Percentiles rank a stretch among this genome's conserved stretches.
These are phyloP conservation scores for Sambucus nigra DNA, from an alignment of 129 eudicot genomes.

Conservation along the genomic window DNA sequence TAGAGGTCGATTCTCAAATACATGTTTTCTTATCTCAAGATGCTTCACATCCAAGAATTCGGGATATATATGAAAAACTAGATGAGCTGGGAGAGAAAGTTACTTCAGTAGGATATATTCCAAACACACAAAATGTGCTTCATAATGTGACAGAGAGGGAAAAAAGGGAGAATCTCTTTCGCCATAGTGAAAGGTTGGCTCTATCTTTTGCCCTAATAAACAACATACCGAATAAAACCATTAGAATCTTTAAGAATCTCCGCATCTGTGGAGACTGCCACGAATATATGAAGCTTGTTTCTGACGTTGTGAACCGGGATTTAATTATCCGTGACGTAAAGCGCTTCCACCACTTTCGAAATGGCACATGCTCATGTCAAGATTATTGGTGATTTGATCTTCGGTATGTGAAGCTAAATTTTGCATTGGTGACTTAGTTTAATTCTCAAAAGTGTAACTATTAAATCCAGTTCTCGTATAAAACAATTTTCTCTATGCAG, in stretches of 20 bases:
- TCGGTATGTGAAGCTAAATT: background rate
- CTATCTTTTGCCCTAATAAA: slow-evolving; percentile 30
- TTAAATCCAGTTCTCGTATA: background rate
- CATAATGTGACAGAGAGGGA: slow-evolving; percentile 27
- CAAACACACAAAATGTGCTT: slow-evolving; percentile 27
- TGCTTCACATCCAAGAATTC: slow-evolving; percentile 21
- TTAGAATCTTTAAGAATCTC: slow-evolving; percentile 34
- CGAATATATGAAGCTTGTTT: slow-evolving; percentile 30
- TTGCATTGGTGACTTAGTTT: background rate
- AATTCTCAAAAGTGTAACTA: background rate
- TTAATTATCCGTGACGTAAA: slow-evolving; percentile 32
- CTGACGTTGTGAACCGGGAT: slow-evolving; percentile 17
- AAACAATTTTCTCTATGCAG: no score
- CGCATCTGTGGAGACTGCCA: slow-evolving; percentile 39
- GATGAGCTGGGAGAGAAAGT: slow-evolving; percentile 17
- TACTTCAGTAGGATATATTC: slow-evolving; percentile 23
- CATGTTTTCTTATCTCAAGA: slow-evolving; percentile 34
- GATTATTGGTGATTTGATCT: slow-evolving; percentile 34
- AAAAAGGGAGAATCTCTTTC: slow-evolving; percentile 22
- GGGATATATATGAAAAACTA: slow-evolving; percentile 29
- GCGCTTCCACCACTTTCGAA: slow-evolving; percentile 26
- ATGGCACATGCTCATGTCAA: slow-evolving; percentile 32
- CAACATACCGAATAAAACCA: slow-evolving; percentile 20
- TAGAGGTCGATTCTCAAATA: slow-evolving; percentile 24
- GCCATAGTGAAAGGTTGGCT: slow-evolving; percentile 39